Percentiles rank a stretch among this genome's conserved stretches.
Conservation (phyloP, 2,329 filamentous ascomycete genomes). For the Phoma herbarum region DNA sequence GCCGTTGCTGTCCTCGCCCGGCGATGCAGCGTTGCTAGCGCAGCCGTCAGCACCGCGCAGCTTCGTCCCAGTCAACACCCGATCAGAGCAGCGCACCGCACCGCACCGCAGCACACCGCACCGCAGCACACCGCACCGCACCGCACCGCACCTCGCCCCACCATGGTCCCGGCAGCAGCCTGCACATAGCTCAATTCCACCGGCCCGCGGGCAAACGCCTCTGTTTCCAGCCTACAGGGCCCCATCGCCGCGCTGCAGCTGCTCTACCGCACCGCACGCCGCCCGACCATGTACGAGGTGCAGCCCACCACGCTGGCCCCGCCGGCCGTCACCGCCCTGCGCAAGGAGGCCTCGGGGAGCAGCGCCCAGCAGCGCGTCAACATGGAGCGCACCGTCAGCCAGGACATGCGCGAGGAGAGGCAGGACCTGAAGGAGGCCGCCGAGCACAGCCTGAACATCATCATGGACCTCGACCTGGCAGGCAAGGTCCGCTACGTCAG, state of each 20-base stretch:
- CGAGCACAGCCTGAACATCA: slow-evolving; percentile 95
- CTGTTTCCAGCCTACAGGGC: slow-evolving; percentile 16
- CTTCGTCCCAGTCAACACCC: background rate
- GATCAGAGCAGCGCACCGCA: slow-evolving; percentile 6
- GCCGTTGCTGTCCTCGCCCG: background rate
- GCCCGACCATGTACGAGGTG: slow-evolving; percentile 42
- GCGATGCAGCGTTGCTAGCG: slow-evolving; percentile 3
- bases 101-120: slow-evolving; percentile 12
- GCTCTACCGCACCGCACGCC: slow-evolving; percentile 4
- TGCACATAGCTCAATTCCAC: slow-evolving; percentile 42
- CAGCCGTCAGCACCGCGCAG: background rate
- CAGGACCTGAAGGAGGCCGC: slow-evolving; percentile 95
- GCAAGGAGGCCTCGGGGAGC: slow-evolving; percentile 48
- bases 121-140: slow-evolving; percentile 14
- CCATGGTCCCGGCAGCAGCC: slow-evolving; percentile 45
- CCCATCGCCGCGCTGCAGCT: background rate
- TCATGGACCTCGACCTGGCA: slow-evolving; percentile 91
- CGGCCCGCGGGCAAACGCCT: slow-evolving; percentile 43
- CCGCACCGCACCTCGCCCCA: slow-evolving; percentile 25
- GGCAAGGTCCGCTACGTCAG: slow-evolving; percentile 95
- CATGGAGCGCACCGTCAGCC: slow-evolving; percentile 75
- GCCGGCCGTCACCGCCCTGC: slow-evolving; percentile 56
- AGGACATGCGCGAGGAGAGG: slow-evolving; percentile 90
- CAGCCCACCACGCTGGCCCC: slow-evolving; percentile 50
- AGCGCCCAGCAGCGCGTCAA: slow-evolving; percentile 38